phyloP scores from a whole-genome alignment of 495 filamentous ascomycete genomes.

The Penicillium robsamsonii region DNA sequence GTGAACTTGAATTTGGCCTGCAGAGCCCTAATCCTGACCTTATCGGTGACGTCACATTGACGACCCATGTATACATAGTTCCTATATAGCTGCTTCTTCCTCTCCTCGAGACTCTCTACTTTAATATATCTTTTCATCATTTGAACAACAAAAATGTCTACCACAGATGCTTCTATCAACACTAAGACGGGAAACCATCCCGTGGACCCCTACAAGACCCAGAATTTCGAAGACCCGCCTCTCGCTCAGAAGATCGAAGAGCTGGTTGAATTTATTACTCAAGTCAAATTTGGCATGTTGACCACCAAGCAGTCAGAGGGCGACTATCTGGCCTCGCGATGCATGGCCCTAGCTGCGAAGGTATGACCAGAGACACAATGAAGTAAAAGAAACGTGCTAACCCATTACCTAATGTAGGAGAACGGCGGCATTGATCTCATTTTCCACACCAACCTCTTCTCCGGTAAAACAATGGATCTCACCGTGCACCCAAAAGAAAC shows the following conservation, averaged over 20 bases:
- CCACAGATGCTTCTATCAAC: conserved; percentile 46
- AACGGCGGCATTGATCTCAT: conserved; percentile 77
- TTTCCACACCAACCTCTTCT: conserved; percentile 93
- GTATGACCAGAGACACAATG: conserved; percentile 42
- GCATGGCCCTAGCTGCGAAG: conserved; percentile 87
- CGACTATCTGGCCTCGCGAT: conserved; percentile 71
- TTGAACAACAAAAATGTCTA: conserved; percentile 29
- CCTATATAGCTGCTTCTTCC: conserved; percentile 9
- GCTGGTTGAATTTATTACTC: conserved; percentile 62
- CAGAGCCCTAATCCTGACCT: conserved; percentile 10
- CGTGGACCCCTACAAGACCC: conserved; percentile 78
- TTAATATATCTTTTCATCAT: background rate
- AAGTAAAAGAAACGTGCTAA: background rate
- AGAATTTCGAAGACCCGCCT: conserved; percentile 61
- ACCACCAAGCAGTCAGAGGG: conserved; percentile 66
- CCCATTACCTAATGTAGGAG: conserved; percentile 50
- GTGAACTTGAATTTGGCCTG: background rate
- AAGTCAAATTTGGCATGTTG: conserved; percentile 79
- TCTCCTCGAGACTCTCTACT: background rate
- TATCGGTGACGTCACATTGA: conserved; percentile 34
- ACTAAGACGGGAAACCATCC: conserved; percentile 57
- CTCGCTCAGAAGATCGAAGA: conserved; percentile 79
- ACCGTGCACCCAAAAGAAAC: conserved; percentile 63
- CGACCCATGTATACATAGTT: conserved; percentile 15
- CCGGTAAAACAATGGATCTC: conserved; percentile 87